These are phyloP conservation scores for Rhinocladiella mackenziei DNA, from an alignment of 2,329 filamentous ascomycete species.

Conservation along the genomic window DNA sequence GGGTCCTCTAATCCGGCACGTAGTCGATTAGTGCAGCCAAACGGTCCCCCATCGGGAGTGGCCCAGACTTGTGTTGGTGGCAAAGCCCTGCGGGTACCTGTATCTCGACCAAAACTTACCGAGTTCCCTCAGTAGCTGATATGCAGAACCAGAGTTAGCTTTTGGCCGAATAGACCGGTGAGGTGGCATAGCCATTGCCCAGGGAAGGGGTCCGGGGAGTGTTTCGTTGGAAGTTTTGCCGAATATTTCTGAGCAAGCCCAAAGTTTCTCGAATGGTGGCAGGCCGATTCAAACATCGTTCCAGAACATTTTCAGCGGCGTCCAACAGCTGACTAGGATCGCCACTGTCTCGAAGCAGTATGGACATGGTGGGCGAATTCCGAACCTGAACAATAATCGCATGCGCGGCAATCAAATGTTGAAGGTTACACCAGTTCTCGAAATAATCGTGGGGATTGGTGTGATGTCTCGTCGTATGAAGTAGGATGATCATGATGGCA, in stretches of 20 bases:
- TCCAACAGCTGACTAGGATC: constrained; percentile 8
- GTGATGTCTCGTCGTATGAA: constrained; percentile 4
- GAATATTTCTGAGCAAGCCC: constrained; percentile 6
- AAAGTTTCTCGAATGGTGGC: constrained; percentile 6
- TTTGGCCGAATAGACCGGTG: constrained; percentile 6
- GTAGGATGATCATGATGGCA: constrained; percentile 10
- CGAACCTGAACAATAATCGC: constrained; percentile 12
- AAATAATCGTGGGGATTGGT: constrained; percentile 3
- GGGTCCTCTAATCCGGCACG: too few species aligned
- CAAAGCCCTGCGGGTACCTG: too few species aligned
- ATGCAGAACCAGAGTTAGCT: background rate
- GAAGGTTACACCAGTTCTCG: constrained; percentile 11
- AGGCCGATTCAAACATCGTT: constrained; percentile 5
- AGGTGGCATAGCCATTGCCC: background rate
- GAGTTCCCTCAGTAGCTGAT: background rate
- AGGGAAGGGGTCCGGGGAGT: background rate
- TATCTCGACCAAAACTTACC: too few species aligned
- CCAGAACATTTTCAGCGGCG: constrained; percentile 7
- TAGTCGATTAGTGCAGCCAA: too few species aligned
- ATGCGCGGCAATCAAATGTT: constrained; percentile 11
- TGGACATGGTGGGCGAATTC: constrained; percentile 5
- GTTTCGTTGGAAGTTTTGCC: constrained; percentile 6
- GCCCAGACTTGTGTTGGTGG: too few species aligned
- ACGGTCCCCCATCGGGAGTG: too few species aligned
- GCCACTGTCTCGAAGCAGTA: constrained; percentile 6